Conservation (phyloP, 2,329 filamentous ascomycete species). For the Botryotinia narcissicola region DNA sequence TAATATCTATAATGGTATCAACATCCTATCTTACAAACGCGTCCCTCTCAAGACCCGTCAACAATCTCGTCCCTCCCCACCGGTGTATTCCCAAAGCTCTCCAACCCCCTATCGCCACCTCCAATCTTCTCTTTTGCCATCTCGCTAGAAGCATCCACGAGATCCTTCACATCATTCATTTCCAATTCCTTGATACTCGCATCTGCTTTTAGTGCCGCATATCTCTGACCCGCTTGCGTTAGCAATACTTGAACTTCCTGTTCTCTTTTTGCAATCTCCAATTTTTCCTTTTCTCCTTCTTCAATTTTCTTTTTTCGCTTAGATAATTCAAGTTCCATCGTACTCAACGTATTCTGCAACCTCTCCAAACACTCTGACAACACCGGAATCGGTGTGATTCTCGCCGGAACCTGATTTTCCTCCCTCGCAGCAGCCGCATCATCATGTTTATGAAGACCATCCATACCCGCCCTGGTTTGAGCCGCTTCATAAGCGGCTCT, state of each 20-base stretch:
- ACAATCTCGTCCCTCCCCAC: conserved; percentile 34
- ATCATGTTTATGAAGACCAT: conserved; percentile 56
- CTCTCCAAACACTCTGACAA: conserved; percentile 64
- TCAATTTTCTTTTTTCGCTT: conserved; percentile 62
- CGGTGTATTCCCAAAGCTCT: conserved; percentile 43
- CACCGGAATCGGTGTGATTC: conserved; percentile 74
- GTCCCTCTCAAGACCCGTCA: conserved; percentile 25
- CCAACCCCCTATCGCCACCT: conserved; percentile 38
- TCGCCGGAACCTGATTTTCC: conserved; percentile 44
- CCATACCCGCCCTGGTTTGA: conserved; percentile 84
- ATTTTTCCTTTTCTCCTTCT: conserved; percentile 65
- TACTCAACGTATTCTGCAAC: conserved; percentile 59
- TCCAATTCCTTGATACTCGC: conserved; percentile 36
- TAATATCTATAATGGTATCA: not conserved
- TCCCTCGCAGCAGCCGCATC: conserved; percentile 40
- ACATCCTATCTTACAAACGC: not conserved
- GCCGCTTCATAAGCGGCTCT: conserved; percentile 82
- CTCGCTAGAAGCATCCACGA: conserved; percentile 22
- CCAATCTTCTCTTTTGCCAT: conserved; percentile 19
- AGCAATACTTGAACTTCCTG: conserved; percentile 76
- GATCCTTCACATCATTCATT: conserved; percentile 26
- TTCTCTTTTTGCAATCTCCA: conserved; percentile 66
- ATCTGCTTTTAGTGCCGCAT: conserved; percentile 55
- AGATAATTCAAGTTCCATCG: conserved; percentile 62
- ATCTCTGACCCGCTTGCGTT: conserved; percentile 74